Evolutionary conservation across 768 basidiomycete genomes (phyloP).

Genomic region (Leccinum disarticulatum): DNA sequence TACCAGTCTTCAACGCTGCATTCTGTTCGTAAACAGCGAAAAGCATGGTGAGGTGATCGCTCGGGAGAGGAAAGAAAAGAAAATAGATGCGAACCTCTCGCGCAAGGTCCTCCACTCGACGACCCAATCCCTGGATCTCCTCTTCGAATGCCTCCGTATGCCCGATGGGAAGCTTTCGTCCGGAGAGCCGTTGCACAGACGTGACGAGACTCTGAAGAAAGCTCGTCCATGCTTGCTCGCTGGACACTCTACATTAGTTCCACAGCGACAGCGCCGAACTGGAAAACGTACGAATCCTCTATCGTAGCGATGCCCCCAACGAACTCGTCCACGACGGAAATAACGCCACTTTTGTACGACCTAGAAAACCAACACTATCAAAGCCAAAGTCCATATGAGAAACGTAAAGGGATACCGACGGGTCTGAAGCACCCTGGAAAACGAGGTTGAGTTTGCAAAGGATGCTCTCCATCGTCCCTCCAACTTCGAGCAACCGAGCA

Average conservation of each 20-base stretch:
- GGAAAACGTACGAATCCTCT: slow-evolving; percentile 57
- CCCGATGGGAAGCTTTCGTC: slow-evolving; percentile 57
- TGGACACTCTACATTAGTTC: slow-evolving; percentile 31
- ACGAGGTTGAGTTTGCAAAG: slow-evolving; percentile 55
- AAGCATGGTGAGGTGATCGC: not conserved
- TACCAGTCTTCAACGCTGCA: not conserved
- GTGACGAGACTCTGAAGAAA: slow-evolving; percentile 60
- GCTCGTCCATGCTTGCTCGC: slow-evolving; percentile 63
- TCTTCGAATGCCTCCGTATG: slow-evolving; percentile 46
- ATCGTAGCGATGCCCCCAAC: slow-evolving; percentile 58
- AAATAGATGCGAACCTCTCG: slow-evolving; percentile 52
- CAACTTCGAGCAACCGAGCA: slow-evolving; percentile 45
- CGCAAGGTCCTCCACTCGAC: slow-evolving; percentile 60
- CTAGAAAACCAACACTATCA: slow-evolving; percentile 36
- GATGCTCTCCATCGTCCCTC: slow-evolving; percentile 50
- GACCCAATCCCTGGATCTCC: slow-evolving; percentile 59
- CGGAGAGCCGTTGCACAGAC: slow-evolving; percentile 67
- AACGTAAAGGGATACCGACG: slow-evolving; percentile 43
- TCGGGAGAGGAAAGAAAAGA: not conserved
- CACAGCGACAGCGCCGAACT: not conserved
- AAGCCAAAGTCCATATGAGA: not conserved
- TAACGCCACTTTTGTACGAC: slow-evolving; percentile 57
- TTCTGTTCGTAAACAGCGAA: slow-evolving; percentile 7
- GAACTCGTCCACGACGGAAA: slow-evolving; percentile 64
- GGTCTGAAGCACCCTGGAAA: slow-evolving; percentile 56